Evolutionary conservation across 225 moss, liverwort and hornwort species (phyloP).

Genomic region (Polytrichum commune): DNA sequence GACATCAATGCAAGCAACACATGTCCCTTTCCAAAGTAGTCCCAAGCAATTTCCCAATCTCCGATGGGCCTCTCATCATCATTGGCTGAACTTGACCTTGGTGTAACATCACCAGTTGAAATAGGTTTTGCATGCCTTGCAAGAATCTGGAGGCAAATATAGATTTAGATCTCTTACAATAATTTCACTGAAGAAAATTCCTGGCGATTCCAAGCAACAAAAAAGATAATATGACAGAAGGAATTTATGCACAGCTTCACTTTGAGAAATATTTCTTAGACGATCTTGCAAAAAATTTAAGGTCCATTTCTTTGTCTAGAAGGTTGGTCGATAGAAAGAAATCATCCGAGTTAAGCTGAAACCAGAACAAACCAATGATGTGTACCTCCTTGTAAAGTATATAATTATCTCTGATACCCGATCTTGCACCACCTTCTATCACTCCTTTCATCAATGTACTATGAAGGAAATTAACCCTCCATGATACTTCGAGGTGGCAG

Average conservation of each 20-base stretch:
- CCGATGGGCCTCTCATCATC: slow-evolving; percentile 54
- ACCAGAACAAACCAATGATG: not conserved
- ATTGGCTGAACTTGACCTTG: slow-evolving; percentile 16
- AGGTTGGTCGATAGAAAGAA: not conserved
- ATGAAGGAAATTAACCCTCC: slow-evolving; percentile 76
- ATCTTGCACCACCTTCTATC: slow-evolving; percentile 70
- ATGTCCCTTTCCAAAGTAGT: slow-evolving; percentile 69
- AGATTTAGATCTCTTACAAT: not conserved
- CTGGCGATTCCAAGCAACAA: too few species aligned
- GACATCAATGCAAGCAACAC: slow-evolving; percentile 61
- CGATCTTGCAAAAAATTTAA: too few species aligned
- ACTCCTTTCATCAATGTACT: slow-evolving; percentile 74
- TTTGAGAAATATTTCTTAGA: too few species aligned
- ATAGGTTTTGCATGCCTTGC: slow-evolving; percentile 53
- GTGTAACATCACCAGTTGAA: slow-evolving; percentile 14
- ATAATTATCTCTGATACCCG: slow-evolving; percentile 79
- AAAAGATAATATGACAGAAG: too few species aligned
- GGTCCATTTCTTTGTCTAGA: too few species aligned
- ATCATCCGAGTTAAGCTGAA: not conserved
- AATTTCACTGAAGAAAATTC: too few species aligned
- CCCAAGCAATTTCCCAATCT: slow-evolving; percentile 75
- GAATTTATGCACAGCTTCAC: too few species aligned
- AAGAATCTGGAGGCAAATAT: slow-evolving; percentile 35
- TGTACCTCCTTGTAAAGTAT: slow-evolving; percentile 39
- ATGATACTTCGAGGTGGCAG: slow-evolving; percentile 58